These are phyloP conservation scores for Pseudocercospora crystallina DNA, from an alignment of 2,329 filamentous ascomycete species.

Conservation along the genomic window DNA sequence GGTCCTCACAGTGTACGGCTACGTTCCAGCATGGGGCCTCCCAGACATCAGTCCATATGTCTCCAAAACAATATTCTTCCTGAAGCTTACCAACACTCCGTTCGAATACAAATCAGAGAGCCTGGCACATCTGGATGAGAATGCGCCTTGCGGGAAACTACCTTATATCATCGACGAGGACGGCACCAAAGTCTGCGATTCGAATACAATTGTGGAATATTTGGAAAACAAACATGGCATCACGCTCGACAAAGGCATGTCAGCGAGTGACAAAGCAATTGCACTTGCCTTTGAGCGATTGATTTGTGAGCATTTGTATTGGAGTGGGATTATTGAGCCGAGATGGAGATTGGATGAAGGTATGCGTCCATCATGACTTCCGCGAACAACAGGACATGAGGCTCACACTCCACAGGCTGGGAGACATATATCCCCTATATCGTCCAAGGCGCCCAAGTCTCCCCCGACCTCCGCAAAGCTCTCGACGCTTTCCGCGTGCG, in stretches of 20 bases:
- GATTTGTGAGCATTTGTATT: constrained; percentile 8
- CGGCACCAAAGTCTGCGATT: constrained; percentile 12
- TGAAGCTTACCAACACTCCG: constrained; percentile 10
- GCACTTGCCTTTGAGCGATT: constrained; percentile 8
- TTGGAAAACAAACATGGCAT: constrained; percentile 4
- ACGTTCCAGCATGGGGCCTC: constrained; percentile 13
- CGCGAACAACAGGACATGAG: too few species aligned
- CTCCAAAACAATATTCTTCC: constrained; percentile 13
- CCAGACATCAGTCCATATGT: constrained; percentile 16
- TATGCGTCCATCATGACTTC: background rate
- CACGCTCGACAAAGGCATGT: constrained; percentile 6
- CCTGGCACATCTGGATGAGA: constrained; percentile 5
- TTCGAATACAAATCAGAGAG: constrained; percentile 10
- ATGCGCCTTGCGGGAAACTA: constrained; percentile 10
- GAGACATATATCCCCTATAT: too few species aligned
- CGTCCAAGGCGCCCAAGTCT: constrained; percentile 8
- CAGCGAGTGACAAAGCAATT: constrained; percentile 1
- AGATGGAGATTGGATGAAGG: constrained; percentile 11
- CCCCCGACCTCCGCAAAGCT: constrained; percentile 1
- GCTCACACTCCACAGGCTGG: too few species aligned
- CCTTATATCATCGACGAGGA: constrained; percentile 14
- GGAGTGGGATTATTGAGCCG: constrained; percentile 12
- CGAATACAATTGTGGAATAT: constrained; percentile 9
- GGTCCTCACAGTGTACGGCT: constrained; percentile 15
- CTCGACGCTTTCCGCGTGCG: constrained; percentile 13